These are phyloP conservation scores for Candida manassasensis DNA, from an alignment of 805 yeast genomes.

Conservation along the genomic window DNA sequence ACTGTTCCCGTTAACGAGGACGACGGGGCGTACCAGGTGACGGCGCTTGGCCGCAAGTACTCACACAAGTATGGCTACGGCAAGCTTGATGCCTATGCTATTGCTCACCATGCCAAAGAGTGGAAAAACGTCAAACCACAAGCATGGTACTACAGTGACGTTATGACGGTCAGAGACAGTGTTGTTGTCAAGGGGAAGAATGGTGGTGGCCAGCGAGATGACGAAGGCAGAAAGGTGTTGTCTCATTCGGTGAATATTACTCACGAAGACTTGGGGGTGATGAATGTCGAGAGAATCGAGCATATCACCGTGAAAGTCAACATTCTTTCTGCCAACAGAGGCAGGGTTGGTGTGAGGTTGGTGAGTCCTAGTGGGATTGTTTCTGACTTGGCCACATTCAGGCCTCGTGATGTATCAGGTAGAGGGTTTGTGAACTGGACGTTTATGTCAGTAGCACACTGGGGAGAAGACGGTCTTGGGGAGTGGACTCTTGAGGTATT, in stretches of 20 bases:
- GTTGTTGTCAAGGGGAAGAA: conserved; percentile 8
- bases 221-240: conserved; percentile 14
- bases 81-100: conserved; percentile 72
- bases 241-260: conserved; percentile 38
- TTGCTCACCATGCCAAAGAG: conserved; percentile 66
- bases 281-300: conserved; percentile 70
- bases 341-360: conserved; percentile 60
- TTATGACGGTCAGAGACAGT: conserved; percentile 25
- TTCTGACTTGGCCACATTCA: conserved; percentile 67
- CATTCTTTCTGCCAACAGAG: conserved; percentile 61
- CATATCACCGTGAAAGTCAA: conserved; percentile 82
- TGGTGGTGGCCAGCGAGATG: not conserved
- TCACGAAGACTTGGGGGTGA: conserved; percentile 42
- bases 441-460: conserved; percentile 96
- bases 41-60: conserved; percentile 63
- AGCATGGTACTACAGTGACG: conserved; percentile 64
- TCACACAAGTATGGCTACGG: conserved; percentile 93
- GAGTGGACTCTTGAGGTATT: conserved; percentile 72
- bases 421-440: conserved; percentile 79
- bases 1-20: conserved; percentile 63
- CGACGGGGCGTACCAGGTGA: conserved; percentile 71
- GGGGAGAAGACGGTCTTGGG: conserved; percentile 85
- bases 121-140: conserved; percentile 92
- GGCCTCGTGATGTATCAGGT: conserved; percentile 52
- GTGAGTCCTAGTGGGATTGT: conserved; percentile 71